A percentile compares a stretch with the other conserved stretches of the same genome.
Conservation (phyloP, 352 stramenopile genomes). For the Globisporangium ultimum region DNA sequence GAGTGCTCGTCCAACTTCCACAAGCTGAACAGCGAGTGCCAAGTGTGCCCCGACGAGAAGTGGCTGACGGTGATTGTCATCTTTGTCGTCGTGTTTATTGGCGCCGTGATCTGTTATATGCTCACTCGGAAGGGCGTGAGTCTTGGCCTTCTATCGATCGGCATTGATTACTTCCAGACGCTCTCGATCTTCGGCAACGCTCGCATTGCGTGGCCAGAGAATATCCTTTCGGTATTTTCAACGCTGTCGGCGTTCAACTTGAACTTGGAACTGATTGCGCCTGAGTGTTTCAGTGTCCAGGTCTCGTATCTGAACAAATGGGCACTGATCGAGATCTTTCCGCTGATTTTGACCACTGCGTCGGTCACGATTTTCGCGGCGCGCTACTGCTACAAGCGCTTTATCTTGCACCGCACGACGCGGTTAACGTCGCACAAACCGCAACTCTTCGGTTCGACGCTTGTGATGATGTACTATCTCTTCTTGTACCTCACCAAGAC, state of each 20-base stretch:
- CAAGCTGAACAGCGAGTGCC: constrained; percentile 64
- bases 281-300: constrained; percentile 74
- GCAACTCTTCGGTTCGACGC: constrained; percentile 61
- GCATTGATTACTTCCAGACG: constrained; percentile 86
- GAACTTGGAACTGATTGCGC: constrained; percentile 79
- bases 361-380: constrained; percentile 45
- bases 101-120: constrained; percentile 48
- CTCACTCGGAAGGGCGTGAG: constrained; percentile 62
- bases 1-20: constrained; percentile 44
- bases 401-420: constrained; percentile 44
- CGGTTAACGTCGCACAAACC: constrained; percentile 61
- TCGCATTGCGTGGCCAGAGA: constrained; percentile 60
- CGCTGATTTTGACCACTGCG: constrained; percentile 34
- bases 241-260: constrained; percentile 79
- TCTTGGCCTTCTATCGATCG: constrained; percentile 72
- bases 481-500: constrained; percentile 76
- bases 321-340: constrained; percentile 57
- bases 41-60: constrained; percentile 45
- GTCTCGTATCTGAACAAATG: constrained; percentile 77
- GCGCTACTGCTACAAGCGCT: constrained; percentile 60
- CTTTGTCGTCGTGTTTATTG: constrained; percentile 43
- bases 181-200: constrained; percentile 77
- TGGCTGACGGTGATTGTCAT: constrained; percentile 54
- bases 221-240: constrained; percentile 59
- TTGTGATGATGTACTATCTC: constrained; percentile 84